Evolutionary conservation across 1,284 basidiomycete species (phyloP), one percentile per base, ranked within the genome.

Genomic region (Moesziomyces parantarcticus): DNA sequence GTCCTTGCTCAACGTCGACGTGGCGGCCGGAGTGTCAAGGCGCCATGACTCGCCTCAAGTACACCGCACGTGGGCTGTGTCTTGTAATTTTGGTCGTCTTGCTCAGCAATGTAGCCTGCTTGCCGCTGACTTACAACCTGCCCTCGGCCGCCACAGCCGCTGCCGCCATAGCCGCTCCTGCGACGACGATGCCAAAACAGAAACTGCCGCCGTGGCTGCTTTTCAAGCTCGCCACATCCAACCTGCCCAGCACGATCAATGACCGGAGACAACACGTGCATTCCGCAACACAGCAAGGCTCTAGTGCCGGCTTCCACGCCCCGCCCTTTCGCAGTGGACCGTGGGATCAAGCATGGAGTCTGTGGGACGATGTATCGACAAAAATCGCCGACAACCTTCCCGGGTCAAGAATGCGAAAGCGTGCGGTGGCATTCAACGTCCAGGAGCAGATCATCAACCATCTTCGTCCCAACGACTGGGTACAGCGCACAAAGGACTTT

Each of bases 401-500:
- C 29, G 29, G 3, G 29, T 32, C 29, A 3, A 32, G 7, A 13
- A 5, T 32, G 29, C 29, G 11, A 10, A 58, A 62, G 29, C 54
- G 59, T 45, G 20, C 34, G 10, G 4, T 41, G 10, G 20, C 3
- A n/a, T 3, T 42, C 13, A 3, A 20, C 2, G 54, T 36, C 1
- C n/a, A 25, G 36, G 50, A 53, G 11, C 13, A 26, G 23, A 50
- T 66, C 18, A 39, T 32, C 11, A 49, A 40, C 14, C 64, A 67
- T 21, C 50, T 67, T 18, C 42, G 64, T 21, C 46, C 58, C 1
- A 34, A 22, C 11, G 46, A 25, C 16, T 58, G 54, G 58, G 8
- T 16, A 11, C 64, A 67, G n/a, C 40, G 47, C 23, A 1, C 53
- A n/a, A 57, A 67, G 45, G 64, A 67, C 39, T n/a, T 46, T 2